These are phyloP conservation scores for Verruconis gallopava DNA, from an alignment of 2,329 filamentous ascomycete genomes.

Conservation along the genomic window DNA sequence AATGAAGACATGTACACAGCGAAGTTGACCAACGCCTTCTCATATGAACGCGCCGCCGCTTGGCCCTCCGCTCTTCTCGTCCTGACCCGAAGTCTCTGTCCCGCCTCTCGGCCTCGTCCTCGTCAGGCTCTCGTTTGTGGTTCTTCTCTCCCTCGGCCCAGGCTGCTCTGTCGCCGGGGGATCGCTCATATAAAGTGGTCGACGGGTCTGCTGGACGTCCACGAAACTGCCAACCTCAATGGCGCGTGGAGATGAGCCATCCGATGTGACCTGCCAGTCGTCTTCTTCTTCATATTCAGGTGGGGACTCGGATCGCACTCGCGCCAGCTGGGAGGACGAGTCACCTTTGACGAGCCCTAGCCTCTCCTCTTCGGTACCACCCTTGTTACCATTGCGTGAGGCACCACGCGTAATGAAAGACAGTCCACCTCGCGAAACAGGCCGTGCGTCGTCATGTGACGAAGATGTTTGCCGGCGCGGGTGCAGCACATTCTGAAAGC, in stretches of 20 bases:
- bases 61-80: neutral
- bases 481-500: slow-evolving; percentile 78
- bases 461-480: slow-evolving; percentile 25
- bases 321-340: slow-evolving; percentile 22
- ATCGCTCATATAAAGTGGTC: slow-evolving; percentile 1
- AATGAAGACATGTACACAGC: no score
- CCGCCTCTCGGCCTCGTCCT: neutral
- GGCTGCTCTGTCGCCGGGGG: neutral
- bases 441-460: slow-evolving; percentile 17
- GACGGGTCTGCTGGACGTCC: slow-evolving; percentile 5
- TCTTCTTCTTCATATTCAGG: slow-evolving; percentile 8
- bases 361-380: slow-evolving; percentile 66
- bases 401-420: slow-evolving; percentile 17
- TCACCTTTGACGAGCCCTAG: slow-evolving; percentile 74
- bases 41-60: no score
- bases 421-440: slow-evolving; percentile 19
- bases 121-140: neutral
- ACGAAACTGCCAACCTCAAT: neutral
- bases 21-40: no score
- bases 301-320: neutral
- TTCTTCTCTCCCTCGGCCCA: neutral
- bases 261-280: slow-evolving; percentile 6
- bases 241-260: neutral
- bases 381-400: slow-evolving; percentile 22
- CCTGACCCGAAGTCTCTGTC: neutral